Conservation (phyloP, 202 grass and related monocot genomes). For the Eragrostis tef region DNA sequence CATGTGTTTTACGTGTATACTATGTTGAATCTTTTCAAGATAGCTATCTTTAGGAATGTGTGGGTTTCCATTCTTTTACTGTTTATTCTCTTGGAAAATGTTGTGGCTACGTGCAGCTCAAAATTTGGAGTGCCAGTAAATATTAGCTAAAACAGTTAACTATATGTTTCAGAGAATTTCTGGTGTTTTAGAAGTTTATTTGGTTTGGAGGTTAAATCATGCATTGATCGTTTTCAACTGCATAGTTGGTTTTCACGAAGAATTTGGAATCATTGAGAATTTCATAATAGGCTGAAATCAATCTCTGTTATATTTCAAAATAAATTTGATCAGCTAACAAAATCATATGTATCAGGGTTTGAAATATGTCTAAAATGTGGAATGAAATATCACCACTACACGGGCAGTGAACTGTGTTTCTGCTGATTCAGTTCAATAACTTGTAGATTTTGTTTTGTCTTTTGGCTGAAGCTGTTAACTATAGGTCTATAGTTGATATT, state of each 20-base stretch:
- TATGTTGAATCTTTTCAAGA: background rate
- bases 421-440: slow-evolving; percentile 10
- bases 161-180: background rate
- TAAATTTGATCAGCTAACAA: background rate
- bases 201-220: background rate
- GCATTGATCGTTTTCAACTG: background rate
- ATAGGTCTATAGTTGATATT: background rate
- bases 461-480: slow-evolving; percentile 3
- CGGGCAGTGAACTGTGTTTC: background rate
- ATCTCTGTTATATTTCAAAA: background rate
- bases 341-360: background rate
- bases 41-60: slow-evolving; percentile 19
- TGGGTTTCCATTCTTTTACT: background rate
- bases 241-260: background rate
- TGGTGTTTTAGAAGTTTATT: background rate
- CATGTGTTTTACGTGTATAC: background rate
- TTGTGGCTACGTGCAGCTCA: background rate
- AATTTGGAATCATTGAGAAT: background rate
- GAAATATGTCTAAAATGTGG: background rate
- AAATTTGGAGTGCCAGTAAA: background rate
- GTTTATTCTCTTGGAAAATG: background rate
- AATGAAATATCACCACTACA: background rate
- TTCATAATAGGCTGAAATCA: background rate
- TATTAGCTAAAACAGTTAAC: background rate
- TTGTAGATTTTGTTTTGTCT: background rate